phyloP scores from a whole-genome alignment of 371 early-diverging fungal genomes.

The Rozella allomycis region DNA sequence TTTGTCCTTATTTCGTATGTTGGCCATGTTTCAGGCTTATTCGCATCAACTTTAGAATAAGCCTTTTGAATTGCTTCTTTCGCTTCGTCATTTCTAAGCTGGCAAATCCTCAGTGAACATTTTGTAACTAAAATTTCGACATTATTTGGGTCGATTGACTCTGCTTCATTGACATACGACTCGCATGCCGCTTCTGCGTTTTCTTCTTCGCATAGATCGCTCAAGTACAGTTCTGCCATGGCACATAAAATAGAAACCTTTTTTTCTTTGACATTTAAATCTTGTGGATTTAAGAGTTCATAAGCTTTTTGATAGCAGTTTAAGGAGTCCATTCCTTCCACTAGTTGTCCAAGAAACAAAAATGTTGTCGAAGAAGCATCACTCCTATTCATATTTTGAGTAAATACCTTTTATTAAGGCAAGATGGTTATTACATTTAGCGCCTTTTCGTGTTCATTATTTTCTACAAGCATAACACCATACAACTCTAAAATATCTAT shows the following conservation, averaged over 20 bases:
- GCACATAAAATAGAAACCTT: not conserved
- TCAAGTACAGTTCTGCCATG: conserved; percentile 1
- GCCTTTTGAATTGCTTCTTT: conserved; percentile 32
- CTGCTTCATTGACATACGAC: conserved; percentile 39
- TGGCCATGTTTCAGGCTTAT: not conserved
- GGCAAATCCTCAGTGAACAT: conserved; percentile 74
- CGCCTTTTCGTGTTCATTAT: no score
- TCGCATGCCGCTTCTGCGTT: conserved; percentile 72
- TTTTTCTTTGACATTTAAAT: not conserved
- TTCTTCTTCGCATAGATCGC: conserved; percentile 39
- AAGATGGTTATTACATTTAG: no score
- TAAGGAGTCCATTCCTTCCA: no score
- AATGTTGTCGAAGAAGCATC: no score
- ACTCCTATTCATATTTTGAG: no score
- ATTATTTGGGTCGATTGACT: conserved; percentile 39
- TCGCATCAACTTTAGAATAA: conserved; percentile 39
- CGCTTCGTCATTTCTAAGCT: conserved; percentile 59
- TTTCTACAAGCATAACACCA: no score
- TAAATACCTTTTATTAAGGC: no score
- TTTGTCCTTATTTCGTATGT: not conserved
- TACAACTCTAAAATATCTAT: no score
- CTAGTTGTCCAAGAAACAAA: no score
- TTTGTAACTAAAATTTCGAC: conserved; percentile 68
- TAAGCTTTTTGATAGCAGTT: no score
- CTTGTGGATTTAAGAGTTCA: not conserved